phyloP scores from a whole-genome alignment of 2,329 filamentous ascomycete species.

The Aspergillus clavatus region DNA sequence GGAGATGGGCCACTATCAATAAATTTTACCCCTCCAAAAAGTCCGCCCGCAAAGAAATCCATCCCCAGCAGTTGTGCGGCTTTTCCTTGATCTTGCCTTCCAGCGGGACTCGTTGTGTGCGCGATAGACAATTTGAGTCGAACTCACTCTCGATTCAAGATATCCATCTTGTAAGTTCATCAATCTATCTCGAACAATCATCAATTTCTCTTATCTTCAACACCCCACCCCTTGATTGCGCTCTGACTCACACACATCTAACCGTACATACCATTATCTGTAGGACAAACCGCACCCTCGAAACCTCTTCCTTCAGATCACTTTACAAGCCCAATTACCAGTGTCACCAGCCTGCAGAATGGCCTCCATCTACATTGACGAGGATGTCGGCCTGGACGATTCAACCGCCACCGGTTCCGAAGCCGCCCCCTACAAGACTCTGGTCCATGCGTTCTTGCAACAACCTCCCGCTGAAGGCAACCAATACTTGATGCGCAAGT shows the following conservation, averaged over 20 bases:
- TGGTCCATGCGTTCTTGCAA: slow-evolving; percentile 72
- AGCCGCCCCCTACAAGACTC: slow-evolving; percentile 72
- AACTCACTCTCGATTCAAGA: background rate
- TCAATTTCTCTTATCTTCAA: background rate
- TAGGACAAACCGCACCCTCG: background rate
- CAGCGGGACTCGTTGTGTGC: background rate
- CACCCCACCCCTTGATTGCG: background rate
- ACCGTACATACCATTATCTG: background rate
- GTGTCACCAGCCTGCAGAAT: slow-evolving; percentile 18
- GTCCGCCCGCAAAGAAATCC: background rate
- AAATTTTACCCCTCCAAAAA: slow-evolving; percentile 26
- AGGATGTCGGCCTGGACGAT: slow-evolving; percentile 70
- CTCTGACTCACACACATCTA: background rate
- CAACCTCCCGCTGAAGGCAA: slow-evolving; percentile 56
- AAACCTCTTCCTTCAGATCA: slow-evolving; percentile 5
- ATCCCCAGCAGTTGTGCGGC: slow-evolving; percentile 2
- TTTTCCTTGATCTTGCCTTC: background rate
- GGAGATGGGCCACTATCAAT: slow-evolving; percentile 11
- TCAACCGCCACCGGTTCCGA: slow-evolving; percentile 62
- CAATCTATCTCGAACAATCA: background rate
- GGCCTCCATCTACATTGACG: slow-evolving; percentile 67
- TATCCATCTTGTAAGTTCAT: background rate
- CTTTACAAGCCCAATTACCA: background rate
- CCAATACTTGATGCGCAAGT: slow-evolving; percentile 65
- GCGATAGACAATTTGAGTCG: background rate